Conservation (phyloP, 352 stramenopile genomes). For the Globisporangium paddicum region DNA sequence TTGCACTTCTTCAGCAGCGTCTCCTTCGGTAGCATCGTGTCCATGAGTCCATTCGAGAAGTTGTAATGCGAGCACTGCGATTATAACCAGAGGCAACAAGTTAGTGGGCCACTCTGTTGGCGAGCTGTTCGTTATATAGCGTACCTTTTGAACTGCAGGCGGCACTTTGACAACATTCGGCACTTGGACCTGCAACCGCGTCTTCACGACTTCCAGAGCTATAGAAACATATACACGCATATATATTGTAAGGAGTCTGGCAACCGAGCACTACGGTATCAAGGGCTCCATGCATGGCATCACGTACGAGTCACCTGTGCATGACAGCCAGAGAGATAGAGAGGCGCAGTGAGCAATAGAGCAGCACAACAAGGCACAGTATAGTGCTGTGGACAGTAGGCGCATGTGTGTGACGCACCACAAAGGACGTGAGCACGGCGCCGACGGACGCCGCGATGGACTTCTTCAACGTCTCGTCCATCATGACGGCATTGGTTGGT, state of each 20-base stretch:
- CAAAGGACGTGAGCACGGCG: slow-evolving; percentile 61
- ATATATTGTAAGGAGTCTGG: background rate
- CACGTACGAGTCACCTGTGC: slow-evolving; percentile 63
- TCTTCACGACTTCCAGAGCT: slow-evolving; percentile 87
- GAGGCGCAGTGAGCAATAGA: background rate
- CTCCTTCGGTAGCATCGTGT: slow-evolving; percentile 75
- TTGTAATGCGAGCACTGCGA: slow-evolving; percentile 60
- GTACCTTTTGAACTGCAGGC: slow-evolving; percentile 43
- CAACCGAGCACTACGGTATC: background rate
- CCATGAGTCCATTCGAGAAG: slow-evolving; percentile 80
- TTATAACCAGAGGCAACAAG: background rate
- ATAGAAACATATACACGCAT: slow-evolving; percentile 3
- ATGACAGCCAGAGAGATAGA: background rate
- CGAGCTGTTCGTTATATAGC: background rate
- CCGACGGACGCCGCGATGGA: slow-evolving; percentile 53
- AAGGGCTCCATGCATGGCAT: background rate
- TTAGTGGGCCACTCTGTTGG: background rate
- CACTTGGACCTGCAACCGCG: slow-evolving; percentile 69
- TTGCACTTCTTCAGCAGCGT: slow-evolving; percentile 47
- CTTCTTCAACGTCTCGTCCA: slow-evolving; percentile 74
- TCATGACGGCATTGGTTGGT: slow-evolving; percentile 6
- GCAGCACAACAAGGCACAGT: background rate
- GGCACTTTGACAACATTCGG: slow-evolving; percentile 47
- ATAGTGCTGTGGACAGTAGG: background rate
- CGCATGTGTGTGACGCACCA: slow-evolving; percentile 30